phyloP scores from a whole-genome alignment of 352 stramenopile genomes.

The Pythium biforme region DNA sequence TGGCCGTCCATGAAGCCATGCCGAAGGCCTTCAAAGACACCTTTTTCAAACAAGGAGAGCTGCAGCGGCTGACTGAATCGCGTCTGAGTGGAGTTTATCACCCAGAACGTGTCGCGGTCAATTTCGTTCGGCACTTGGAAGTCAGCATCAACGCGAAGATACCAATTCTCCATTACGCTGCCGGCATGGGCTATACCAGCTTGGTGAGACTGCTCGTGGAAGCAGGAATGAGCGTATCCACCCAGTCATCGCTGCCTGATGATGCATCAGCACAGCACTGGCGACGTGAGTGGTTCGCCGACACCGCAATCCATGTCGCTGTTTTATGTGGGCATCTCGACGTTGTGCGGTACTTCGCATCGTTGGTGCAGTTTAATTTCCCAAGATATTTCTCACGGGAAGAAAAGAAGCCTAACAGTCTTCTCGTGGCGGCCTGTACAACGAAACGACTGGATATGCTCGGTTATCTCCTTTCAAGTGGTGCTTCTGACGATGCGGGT shows the following conservation, averaged over 20 bases:
- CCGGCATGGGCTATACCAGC: constrained; percentile 34
- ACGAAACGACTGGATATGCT: constrained; percentile 36
- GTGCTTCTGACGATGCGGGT: constrained; percentile 15
- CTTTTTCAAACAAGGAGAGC: constrained; percentile 10
- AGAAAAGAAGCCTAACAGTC: constrained; percentile 35
- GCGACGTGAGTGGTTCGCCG: constrained; percentile 21
- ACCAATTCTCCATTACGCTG: constrained; percentile 41
- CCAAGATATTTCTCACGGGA: constrained; percentile 42
- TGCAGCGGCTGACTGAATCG: constrained; percentile 5
- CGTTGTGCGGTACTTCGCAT: constrained; percentile 41
- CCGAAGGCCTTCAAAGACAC: constrained; percentile 6
- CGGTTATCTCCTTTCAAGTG: constrained; percentile 37
- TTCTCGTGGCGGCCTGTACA: constrained; percentile 48
- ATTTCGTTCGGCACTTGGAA: constrained; percentile 46
- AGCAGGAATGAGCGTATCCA: constrained; percentile 42
- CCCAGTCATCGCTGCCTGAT: not conserved
- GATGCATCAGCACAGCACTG: not conserved
- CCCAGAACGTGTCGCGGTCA: constrained; percentile 17
- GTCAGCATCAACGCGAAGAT: constrained; percentile 41
- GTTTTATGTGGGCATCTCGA: constrained; percentile 47
- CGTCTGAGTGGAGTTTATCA: constrained; percentile 9
- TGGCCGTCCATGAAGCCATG: constrained; percentile 19
- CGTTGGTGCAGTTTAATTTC: constrained; percentile 46
- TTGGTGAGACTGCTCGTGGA: constrained; percentile 39
- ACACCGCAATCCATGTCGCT: constrained; percentile 54